Evolutionary conservation across 768 basidiomycete species (phyloP).

Genomic region (Mycena leptocephala): DNA sequence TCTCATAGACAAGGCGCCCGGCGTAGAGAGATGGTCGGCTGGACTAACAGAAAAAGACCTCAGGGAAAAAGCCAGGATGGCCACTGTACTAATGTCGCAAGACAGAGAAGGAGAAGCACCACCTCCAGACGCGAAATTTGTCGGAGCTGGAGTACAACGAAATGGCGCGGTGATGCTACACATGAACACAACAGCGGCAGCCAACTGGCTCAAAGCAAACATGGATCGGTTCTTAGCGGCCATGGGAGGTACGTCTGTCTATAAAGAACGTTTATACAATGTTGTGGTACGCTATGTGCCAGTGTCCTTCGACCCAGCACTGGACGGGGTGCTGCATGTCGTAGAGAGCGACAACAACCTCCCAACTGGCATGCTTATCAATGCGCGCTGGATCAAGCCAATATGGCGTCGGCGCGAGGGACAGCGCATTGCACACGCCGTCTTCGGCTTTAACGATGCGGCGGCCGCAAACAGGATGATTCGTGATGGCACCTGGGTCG

Average conservation of each 20-base stretch:
- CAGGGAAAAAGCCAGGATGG: not conserved
- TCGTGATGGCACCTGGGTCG: constrained; percentile 21
- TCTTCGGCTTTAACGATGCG: constrained; percentile 36
- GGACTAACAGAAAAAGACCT: not conserved
- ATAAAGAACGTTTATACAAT: constrained; percentile 2
- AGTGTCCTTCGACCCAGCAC: constrained; percentile 26
- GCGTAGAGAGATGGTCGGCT: not conserved
- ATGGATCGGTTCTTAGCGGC: not conserved
- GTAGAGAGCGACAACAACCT: constrained; percentile 38
- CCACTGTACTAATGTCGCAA: not conserved
- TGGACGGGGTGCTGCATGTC: not conserved
- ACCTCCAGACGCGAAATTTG: not conserved
- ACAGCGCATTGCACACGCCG: constrained; percentile 43
- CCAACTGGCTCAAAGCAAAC: not conserved
- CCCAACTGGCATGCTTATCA: not conserved
- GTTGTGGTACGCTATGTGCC: constrained; percentile 43
- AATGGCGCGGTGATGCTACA: not conserved
- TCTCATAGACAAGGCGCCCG: not conserved
- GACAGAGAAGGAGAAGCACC: not conserved
- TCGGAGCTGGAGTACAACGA: not conserved
- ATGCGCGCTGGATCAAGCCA: constrained; percentile 47
- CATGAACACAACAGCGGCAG: not conserved
- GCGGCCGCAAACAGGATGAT: constrained; percentile 34
- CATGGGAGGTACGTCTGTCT: not conserved
- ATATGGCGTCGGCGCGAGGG: constrained; percentile 3